phyloP scores from a whole-genome alignment of 2,329 filamentous ascomycete species.

The Torrubiella hemipterigena region DNA sequence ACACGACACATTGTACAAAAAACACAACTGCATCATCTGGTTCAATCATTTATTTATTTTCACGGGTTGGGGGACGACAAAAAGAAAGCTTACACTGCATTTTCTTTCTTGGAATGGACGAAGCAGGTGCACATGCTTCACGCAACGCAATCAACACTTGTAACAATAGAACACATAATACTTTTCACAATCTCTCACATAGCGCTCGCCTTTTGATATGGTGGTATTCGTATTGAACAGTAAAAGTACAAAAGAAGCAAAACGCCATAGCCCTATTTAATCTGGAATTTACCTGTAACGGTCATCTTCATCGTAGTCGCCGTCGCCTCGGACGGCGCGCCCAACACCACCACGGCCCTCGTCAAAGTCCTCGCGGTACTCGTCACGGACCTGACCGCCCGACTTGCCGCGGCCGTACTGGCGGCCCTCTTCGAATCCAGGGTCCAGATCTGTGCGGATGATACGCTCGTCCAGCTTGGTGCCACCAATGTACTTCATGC shows the following conservation, averaged over 20 bases:
- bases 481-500: conserved; percentile 96
- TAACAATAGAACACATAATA: too few species aligned
- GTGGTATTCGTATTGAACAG: too few species aligned
- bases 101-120: too few species aligned
- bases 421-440: conserved; percentile 88
- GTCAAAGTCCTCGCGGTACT: conserved; percentile 95
- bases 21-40: background rate
- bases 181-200: too few species aligned
- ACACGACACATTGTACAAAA: conserved; percentile 3
- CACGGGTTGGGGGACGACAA: too few species aligned
- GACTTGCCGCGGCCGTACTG: conserved; percentile 95
- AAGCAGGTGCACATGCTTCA: too few species aligned
- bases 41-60: too few species aligned
- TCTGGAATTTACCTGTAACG: conserved; percentile 5
- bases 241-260: too few species aligned
- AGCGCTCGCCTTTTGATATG: too few species aligned
- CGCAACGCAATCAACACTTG: too few species aligned
- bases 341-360: conserved; percentile 87
- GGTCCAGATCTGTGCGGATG: conserved; percentile 89
- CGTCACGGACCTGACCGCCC: conserved; percentile 91
- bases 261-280: conserved; percentile 3
- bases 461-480: conserved; percentile 97
- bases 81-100: too few species aligned
- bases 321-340: conserved; percentile 54
- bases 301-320: conserved; percentile 27